Evolutionary conservation across 2,329 filamentous ascomycete species (phyloP), one percentile per base, ranked within the genome.

Genomic region (Penicillium sp.): DNA sequence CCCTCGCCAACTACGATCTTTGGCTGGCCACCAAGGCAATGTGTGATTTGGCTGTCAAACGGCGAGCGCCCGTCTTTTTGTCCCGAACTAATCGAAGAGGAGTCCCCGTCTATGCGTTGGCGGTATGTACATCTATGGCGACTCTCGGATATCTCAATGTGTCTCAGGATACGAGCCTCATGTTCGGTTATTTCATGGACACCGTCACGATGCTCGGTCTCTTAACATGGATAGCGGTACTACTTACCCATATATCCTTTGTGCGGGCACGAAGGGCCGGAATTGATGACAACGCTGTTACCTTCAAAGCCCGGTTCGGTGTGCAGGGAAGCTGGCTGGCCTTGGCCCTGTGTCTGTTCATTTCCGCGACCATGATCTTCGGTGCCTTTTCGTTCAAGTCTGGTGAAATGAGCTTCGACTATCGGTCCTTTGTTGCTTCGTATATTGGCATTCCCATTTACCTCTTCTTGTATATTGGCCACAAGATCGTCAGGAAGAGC

Each of bases 311-410:
- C 0, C 87, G 87, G 0, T 77, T 90, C 22, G 86, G 87, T 20
- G 71, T 82, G 37, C 77, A 68, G 53, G 87, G 87, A 4, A 87
- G 83, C 0, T 81, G 80, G 64, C 70, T 75, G 46, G 84, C 84
- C 0, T 74, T 91, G 3, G 69, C 77, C 60, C 81, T 88, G 67
- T 88, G 85, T 69, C 74, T 78, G 58, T 66, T 91, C 18, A 85
- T 93, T 50, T 80, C 85, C 1, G 62, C 91, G 47, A 90, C 87
- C 62, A 91, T 91, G 77, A 88, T 88, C 72, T 89, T 83, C 67
- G 75, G 78, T 44, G 80, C 85, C 40, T 89, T 91, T 63, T 71
- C 46, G 7, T 80, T 23, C 61, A 58, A 53, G 57, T 52, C 27
- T n/a, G 65, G 64, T 52, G 68, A 58, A 69, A 74, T 49, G 71